phyloP scores from a whole-genome alignment of 2,329 filamentous ascomycete species.

The Orbilia ellipsospora region DNA sequence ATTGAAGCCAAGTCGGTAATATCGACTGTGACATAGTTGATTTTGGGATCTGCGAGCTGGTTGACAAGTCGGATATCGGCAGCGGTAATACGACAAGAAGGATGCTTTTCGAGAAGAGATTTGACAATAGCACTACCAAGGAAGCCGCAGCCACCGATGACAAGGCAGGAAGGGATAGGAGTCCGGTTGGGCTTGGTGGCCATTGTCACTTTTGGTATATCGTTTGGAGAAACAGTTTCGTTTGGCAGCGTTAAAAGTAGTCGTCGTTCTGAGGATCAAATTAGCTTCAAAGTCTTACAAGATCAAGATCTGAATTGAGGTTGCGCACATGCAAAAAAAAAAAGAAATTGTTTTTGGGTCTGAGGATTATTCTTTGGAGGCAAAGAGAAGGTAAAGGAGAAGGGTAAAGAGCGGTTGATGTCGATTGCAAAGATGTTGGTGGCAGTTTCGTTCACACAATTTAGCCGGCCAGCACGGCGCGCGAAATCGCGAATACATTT shows the following conservation, averaged over 20 bases:
- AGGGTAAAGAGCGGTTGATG: too few species aligned
- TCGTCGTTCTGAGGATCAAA: too few species aligned
- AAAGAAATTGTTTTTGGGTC: too few species aligned
- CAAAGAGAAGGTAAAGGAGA: too few species aligned
- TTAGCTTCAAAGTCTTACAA: too few species aligned
- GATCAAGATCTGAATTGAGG: too few species aligned
- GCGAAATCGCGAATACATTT: constrained; percentile 13
- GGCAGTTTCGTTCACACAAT: constrained; percentile 1
- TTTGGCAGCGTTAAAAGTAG: not conserved
- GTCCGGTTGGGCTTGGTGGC: constrained; percentile 36
- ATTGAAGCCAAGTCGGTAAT: constrained; percentile 76
- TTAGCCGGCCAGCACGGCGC: constrained; percentile 38
- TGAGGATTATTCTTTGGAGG: too few species aligned
- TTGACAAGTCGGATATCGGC: constrained; percentile 75
- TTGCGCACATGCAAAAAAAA: too few species aligned
- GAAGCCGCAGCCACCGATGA: constrained; percentile 86
- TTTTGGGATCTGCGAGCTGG: constrained; percentile 73
- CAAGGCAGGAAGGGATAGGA: constrained; percentile 64
- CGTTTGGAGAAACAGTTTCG: not conserved
- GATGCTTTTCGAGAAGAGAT: constrained; percentile 73
- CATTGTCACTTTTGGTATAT: constrained; percentile 17
- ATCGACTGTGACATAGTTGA: constrained; percentile 79
- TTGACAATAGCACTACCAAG: constrained; percentile 84
- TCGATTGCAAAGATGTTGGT: too few species aligned
- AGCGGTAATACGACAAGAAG: constrained; percentile 71